Conservation (phyloP, 2,329 filamentous ascomycete genomes). For the Ophiocordyceps australis region DNA sequence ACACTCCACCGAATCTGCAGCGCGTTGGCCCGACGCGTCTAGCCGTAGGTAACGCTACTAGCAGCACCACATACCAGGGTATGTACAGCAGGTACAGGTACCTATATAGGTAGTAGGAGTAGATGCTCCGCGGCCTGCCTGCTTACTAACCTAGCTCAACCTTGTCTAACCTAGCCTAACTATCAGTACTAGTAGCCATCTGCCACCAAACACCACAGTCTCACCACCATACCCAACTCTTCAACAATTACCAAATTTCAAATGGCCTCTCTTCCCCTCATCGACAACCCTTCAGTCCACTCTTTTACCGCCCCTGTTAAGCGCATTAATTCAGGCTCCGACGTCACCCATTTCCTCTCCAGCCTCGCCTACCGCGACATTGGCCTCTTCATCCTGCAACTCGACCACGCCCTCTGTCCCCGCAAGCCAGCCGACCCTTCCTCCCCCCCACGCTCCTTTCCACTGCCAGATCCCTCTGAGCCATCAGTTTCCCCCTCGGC, state of each 20-base stretch:
- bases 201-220: too few relatives aligned
- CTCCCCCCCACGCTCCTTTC: slow-evolving; percentile 18
- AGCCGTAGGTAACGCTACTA: too few relatives aligned
- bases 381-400: slow-evolving; percentile 70
- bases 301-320: slow-evolving; percentile 57
- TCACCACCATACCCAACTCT: too few relatives aligned
- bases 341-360: slow-evolving; percentile 64
- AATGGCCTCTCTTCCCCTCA: slow-evolving; percentile 19
- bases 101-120: too few relatives aligned
- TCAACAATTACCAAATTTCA: neutral
- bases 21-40: too few relatives aligned
- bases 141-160: too few relatives aligned
- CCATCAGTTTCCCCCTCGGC: slow-evolving; percentile 32
- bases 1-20: too few relatives aligned
- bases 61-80: too few relatives aligned
- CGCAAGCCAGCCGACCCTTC: slow-evolving; percentile 25
- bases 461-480: slow-evolving; percentile 18
- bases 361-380: slow-evolving; percentile 78
- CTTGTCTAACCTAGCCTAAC: too few relatives aligned
- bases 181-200: too few relatives aligned
- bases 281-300: slow-evolving; percentile 26
- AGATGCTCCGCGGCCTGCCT: too few relatives aligned
- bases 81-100: too few relatives aligned
- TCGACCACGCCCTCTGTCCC: slow-evolving; percentile 76
- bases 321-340: slow-evolving; percentile 66